These are phyloP conservation scores for Sorghum bicolor DNA, from an alignment of 176 grass and related monocot genomes.

Conservation along the genomic window Sorghum_bicolor_NCBIv3 NC_012871.2:45439001-45439500, in stretches of 20 bases:
- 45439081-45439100: background rate
- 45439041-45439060: background rate
- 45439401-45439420: background rate
- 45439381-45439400: background rate
- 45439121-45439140: background rate
- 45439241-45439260: slow-evolving; percentile 80
- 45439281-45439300: slow-evolving; percentile 87
- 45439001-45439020: no score
- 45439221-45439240: slow-evolving; percentile 92
- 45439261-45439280: slow-evolving; percentile 68
- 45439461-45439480: background rate
- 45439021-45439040: background rate
- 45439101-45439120: background rate
- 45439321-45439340: background rate
- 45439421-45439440: background rate
- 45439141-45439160: background rate
- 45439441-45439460: background rate
- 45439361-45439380: background rate
- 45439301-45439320: slow-evolving; percentile 13
- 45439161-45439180: background rate
- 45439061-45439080: background rate
- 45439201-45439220: slow-evolving; percentile 75
- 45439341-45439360: background rate
- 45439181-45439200: slow-evolving; percentile 51
- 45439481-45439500: slow-evolving; percentile 66